phyloP scores from a whole-genome alignment of 1,284 basidiomycete genomes.

The Moesziomyces aphidis region DNA sequence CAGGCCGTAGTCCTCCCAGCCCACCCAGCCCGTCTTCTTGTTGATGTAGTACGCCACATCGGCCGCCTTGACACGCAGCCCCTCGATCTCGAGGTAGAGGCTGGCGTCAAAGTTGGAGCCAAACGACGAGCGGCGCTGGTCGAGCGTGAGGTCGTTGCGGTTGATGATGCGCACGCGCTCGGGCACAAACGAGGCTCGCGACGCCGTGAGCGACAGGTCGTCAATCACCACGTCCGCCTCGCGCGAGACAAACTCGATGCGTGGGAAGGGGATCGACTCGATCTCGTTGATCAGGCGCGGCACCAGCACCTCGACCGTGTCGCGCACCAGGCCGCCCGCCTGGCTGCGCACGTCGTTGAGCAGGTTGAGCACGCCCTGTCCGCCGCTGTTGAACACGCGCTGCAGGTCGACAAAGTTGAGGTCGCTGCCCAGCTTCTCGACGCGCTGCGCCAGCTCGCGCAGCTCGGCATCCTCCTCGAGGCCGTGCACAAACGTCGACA shows the following conservation, averaged over 20 bases:
- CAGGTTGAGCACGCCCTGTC: constrained; percentile 30
- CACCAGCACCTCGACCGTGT: constrained; percentile 69
- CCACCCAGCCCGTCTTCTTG: constrained; percentile 67
- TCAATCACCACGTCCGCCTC: constrained; percentile 70
- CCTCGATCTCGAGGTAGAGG: constrained; percentile 69
- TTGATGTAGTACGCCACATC: constrained; percentile 71
- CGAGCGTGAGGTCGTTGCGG: constrained; percentile 69
- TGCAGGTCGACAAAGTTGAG: constrained; percentile 53
- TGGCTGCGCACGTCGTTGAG: constrained; percentile 37
- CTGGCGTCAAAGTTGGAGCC: constrained; percentile 69
- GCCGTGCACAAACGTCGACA: constrained; percentile 42
- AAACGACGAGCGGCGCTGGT: constrained; percentile 69
- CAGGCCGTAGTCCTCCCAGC: constrained; percentile 70
- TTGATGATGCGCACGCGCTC: constrained; percentile 70
- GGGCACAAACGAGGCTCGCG: constrained; percentile 70
- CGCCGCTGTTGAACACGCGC: constrained; percentile 21
- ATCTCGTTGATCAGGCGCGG: constrained; percentile 69
- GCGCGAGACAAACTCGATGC: constrained; percentile 70
- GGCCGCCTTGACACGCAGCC: constrained; percentile 69
- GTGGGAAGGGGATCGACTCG: constrained; percentile 70
- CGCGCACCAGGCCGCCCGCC: constrained; percentile 68
- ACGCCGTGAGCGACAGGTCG: constrained; percentile 67
- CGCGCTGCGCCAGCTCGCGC: constrained; percentile 66
- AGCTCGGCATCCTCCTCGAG: constrained; percentile 48
- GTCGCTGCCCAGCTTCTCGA: constrained; percentile 69